phyloP scores from a whole-genome alignment of 352 stramenopile genomes.

The Globisporangium heterothallicum region DNA sequence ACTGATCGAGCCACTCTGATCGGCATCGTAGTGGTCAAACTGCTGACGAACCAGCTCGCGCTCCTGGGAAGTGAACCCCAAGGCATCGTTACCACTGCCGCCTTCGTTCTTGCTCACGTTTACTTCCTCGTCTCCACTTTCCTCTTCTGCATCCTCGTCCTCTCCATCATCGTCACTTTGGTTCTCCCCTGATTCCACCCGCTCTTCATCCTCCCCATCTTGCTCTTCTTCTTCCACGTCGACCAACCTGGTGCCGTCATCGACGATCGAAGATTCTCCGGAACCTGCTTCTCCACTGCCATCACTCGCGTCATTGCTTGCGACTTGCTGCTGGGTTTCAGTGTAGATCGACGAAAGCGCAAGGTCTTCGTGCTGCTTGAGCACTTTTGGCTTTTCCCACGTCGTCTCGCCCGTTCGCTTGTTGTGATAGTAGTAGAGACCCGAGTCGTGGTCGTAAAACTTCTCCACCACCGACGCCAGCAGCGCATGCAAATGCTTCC shows the following conservation, averaged over 20 bases:
- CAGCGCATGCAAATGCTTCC: constrained; percentile 31
- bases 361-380: constrained; percentile 45
- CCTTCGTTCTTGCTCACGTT: constrained; percentile 14
- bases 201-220: constrained; percentile 9
- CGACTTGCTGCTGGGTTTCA: constrained; percentile 6
- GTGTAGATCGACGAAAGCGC: constrained; percentile 30
- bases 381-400: constrained; percentile 63
- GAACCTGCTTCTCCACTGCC: constrained; percentile 4
- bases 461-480: constrained; percentile 60
- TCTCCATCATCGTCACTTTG: constrained; percentile 10
- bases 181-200: too few species aligned
- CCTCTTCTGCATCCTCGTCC: constrained; percentile 12
- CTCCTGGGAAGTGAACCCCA: constrained; percentile 40
- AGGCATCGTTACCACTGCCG: constrained; percentile 12
- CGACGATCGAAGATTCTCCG: constrained; percentile 7
- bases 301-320: constrained; percentile 6
- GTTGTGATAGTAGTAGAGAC: constrained; percentile 70
- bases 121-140: constrained; percentile 14
- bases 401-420: constrained; percentile 60
- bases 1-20: constrained; percentile 60
- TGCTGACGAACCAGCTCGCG: constrained; percentile 35
- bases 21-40: constrained; percentile 56
- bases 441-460: constrained; percentile 66
- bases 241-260: constrained; percentile 11
- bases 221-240: constrained; percentile 11